Evolutionary conservation across 768 basidiomycete genomes (phyloP), one percentile per base, ranked within the genome.

Genomic region (Naganishia randhawae): DNA sequence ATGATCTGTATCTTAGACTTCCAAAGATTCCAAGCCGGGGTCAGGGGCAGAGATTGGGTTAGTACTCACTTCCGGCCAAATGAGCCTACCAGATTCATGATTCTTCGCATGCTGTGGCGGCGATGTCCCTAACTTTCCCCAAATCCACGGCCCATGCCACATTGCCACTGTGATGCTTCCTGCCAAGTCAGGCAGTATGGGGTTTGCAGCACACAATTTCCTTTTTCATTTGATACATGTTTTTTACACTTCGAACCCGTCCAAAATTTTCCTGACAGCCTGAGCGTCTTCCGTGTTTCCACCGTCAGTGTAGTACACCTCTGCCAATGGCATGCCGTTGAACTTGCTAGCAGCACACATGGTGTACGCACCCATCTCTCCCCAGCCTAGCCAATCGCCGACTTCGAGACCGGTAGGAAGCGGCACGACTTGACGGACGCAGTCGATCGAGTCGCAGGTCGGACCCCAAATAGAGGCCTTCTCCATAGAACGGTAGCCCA

Each of bases 301-400:
- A 29, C 78, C 78, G 11, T 77, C 77, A 39, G 78, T 80, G 73
- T 75, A 80, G 50, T 71, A 69, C 9, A 77, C 73, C 27, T 73
- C 73, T 14, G 77, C 76, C 45, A 53, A 37, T 17, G 69, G 63
- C 53, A 70, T 77, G 64, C 91, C 92, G 76, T 94, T 95, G 84
- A 97, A 97, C 82, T 88, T 89, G 81, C 90, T 92, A 63, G 96
- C 92, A 0, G 96, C 96, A 76, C 93, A 96, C 69, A 92, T 82
- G n/a, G 96, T 98, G 82, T 99, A 99, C 35, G 96, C 96, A 33
- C 96, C 96, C 96, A 99, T 98, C 77, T 91, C 88, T 66, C 88
- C 88, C 82, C 94, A 99, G n/a, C 89, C 90, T 19, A 99, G 85
- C 96, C 96, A 99, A 78, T 99, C 96, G 8, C 96, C 96, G 8